phyloP scores from a whole-genome alignment of 176 grass and related monocot species.

The Alloteropsis semialata region DNA sequence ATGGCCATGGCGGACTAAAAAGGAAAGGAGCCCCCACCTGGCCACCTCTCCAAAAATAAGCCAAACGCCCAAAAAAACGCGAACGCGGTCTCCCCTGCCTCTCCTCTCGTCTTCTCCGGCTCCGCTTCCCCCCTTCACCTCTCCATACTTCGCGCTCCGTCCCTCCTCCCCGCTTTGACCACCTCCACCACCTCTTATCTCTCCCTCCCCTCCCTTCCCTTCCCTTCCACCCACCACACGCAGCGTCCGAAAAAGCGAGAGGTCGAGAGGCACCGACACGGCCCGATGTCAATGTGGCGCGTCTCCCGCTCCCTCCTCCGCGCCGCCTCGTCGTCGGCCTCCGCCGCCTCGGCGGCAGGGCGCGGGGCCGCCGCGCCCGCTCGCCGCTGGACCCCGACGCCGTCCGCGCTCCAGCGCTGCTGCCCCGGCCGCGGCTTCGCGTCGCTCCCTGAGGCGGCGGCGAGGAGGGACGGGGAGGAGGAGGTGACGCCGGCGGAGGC shows the following conservation, averaged over 20 bases:
- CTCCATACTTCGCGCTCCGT: conserved; percentile 22
- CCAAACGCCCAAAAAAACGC: background rate
- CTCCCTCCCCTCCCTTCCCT: background rate
- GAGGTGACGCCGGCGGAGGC: conserved; percentile 70
- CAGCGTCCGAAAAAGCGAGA: background rate
- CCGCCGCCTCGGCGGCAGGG: background rate
- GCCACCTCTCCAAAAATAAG: conserved; percentile 2
- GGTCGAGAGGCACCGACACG: background rate
- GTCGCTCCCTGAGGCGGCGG: conserved; percentile 31
- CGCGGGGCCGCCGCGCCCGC: background rate
- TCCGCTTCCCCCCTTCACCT: background rate
- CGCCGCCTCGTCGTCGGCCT: conserved; percentile 24
- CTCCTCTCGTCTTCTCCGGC: background rate
- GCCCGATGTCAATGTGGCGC: conserved; percentile 63
- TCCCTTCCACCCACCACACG: background rate
- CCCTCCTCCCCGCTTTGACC: conserved; percentile 15
- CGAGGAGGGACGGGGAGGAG: conserved; percentile 16
- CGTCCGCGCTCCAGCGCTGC: background rate
- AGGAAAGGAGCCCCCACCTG: background rate
- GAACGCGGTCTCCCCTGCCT: background rate
- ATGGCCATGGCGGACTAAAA: background rate
- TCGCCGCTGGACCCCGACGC: background rate
- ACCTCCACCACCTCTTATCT: conserved; percentile 15
- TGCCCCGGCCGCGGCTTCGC: conserved; percentile 23
- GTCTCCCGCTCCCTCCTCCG: conserved; percentile 46